Evolutionary conservation across 176 grass and related monocot genomes (phyloP), one percentile per base, ranked within the genome.

Genomic region (Carex myosuroides): DNA sequence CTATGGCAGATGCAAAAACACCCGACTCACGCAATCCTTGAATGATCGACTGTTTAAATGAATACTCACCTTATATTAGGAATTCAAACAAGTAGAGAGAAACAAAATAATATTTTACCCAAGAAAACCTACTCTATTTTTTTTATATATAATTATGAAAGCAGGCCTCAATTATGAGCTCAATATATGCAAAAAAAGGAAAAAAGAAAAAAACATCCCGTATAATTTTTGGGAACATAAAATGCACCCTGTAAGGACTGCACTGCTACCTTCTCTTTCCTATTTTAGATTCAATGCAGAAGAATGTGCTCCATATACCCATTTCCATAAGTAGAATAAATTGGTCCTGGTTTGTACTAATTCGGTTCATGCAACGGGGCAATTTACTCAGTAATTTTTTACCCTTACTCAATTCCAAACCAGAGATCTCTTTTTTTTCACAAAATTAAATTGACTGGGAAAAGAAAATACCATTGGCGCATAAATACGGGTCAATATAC

Each of bases 21-120:
- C 95, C 91, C 80, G 80, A 90, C 84, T 98, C 92, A 2, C 95
- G 85, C 58, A 98, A 71, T 84, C 86, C 86, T 91, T 95, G 92
- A 84, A 98, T 87, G 77, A 98, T 98, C 37, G 84, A 78, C 95
- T 98, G 83, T 80, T 13, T 79, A 44, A 88, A 85, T 16, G 60
- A 64, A 57, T 57, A 32, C 26, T 55, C 52, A 7, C 22, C 2
- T 30, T 56, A 29, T 17, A 50, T 76, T 76, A 55, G 12, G 13
- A 54, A 76, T 76, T 56, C 48, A 71, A 10, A 71, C 44, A 76
- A 21, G 41, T 22, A 73, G n/a, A 48, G 17, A 50, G 42, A 48
- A 76, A 17, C n/a, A 46, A 13, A 54, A 76, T 56, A 55, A 54
- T 74, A 21, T 74, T 53, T 42, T 3, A 86, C 44, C 12, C 71